Conservation (phyloP, 352 stramenopile genomes). For the Phytophthora europaea region DNA sequence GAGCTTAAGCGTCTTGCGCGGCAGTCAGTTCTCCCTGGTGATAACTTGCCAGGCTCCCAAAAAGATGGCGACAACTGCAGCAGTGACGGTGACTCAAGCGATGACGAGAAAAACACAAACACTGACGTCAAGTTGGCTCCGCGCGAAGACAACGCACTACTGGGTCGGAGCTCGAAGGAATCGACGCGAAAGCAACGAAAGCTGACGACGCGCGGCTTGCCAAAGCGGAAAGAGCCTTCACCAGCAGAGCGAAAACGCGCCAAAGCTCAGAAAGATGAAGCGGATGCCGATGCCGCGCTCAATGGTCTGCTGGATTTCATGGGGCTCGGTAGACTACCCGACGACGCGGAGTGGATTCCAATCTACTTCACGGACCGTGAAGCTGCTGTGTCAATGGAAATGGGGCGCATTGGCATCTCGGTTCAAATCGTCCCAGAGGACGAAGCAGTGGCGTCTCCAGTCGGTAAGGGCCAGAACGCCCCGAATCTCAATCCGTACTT, state of each 20-base stretch:
- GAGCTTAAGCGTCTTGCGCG: slow-evolving; percentile 57
- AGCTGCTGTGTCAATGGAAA: slow-evolving; percentile 66
- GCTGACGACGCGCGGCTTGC: background rate
- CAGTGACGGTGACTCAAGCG: slow-evolving; percentile 27
- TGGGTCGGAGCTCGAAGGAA: slow-evolving; percentile 25
- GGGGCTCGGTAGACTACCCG: slow-evolving; percentile 75
- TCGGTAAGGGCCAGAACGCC: slow-evolving; percentile 82
- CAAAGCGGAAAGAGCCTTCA: slow-evolving; percentile 24
- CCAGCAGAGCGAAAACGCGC: slow-evolving; percentile 24
- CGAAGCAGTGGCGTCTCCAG: slow-evolving; percentile 72
- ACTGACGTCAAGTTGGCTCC: slow-evolving; percentile 4
- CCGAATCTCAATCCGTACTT: slow-evolving; percentile 94
- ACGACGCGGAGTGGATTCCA: slow-evolving; percentile 80
- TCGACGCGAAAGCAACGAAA: slow-evolving; percentile 13
- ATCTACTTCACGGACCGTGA: slow-evolving; percentile 85
- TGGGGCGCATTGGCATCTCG: slow-evolving; percentile 73
- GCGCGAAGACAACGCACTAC: slow-evolving; percentile 52
- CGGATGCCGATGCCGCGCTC: slow-evolving; percentile 64
- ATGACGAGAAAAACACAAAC: slow-evolving; percentile 15
- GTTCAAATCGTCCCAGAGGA: slow-evolving; percentile 90
- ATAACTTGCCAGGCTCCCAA: background rate
- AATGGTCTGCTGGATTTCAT: slow-evolving; percentile 79
- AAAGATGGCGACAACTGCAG: background rate
- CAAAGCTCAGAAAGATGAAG: slow-evolving; percentile 60
- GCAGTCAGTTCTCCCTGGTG: slow-evolving; percentile 2